A percentile compares a stretch with the other conserved stretches of the same genome.
Conservation (phyloP, 108 stramenopile species). For the Skeletonema grethae region DNA sequence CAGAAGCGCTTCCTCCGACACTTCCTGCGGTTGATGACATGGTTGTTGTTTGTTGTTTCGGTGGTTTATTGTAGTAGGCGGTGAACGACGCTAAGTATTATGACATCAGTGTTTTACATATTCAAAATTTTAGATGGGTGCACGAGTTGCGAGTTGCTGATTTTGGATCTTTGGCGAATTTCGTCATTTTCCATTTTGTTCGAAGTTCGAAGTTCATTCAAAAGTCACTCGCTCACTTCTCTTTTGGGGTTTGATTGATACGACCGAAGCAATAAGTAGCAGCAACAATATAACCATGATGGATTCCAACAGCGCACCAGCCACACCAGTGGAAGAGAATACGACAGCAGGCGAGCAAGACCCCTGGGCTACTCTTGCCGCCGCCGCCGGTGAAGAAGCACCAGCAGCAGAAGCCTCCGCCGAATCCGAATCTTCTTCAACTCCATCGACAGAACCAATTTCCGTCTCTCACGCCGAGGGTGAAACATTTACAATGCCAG, state of each 20-base stretch:
- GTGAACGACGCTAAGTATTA: too few relatives aligned
- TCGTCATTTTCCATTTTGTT: not conserved
- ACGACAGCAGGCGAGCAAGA: not conserved
- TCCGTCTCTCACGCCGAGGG: conserved; percentile 8
- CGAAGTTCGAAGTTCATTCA: too few relatives aligned
- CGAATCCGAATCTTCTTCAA: not conserved
- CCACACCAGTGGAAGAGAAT: conserved; percentile 3
- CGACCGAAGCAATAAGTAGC: not conserved
- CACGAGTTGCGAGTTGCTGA: not conserved
- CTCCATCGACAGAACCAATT: not conserved
- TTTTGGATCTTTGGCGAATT: conserved; percentile 1
- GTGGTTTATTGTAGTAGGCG: too few relatives aligned
- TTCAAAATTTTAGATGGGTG: too few relatives aligned
- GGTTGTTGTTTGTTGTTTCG: too few relatives aligned
- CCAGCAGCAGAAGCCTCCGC: not conserved
- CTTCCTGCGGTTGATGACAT: conserved; percentile 9
- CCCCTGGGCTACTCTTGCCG: conserved; percentile 7
- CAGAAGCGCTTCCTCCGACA: not conserved
- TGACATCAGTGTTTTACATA: too few relatives aligned
- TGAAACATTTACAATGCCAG: conserved; percentile 11
- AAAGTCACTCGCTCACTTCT: too few relatives aligned
- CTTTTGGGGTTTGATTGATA: too few relatives aligned
- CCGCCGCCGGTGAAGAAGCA: conserved; percentile 8
- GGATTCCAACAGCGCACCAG: not conserved
- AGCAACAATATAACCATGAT: not conserved